Base-by-base conservation (phyloP, 306 rosid genomes). In the Oemleria cerasiformis region DNA sequence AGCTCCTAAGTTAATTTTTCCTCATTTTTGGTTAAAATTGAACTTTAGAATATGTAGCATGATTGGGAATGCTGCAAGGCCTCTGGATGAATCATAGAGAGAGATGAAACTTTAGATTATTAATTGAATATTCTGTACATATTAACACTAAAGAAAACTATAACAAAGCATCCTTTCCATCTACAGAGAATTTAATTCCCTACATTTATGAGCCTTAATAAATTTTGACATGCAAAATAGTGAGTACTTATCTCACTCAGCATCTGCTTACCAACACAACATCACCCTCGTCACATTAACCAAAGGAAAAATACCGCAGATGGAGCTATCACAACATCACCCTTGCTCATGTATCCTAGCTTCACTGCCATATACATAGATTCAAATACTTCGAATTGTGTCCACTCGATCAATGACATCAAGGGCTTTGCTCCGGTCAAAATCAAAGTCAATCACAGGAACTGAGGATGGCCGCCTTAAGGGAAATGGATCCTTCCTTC, bases 401-500 rank as follows among this genome's bases (percentile, higher is more conserved):
- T 92, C 98, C 80, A 92, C 90, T 73, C 96, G 78, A 82, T 92
- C 98, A 15, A 92, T 86, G 84, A 88, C 81, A 23, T 86, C 96
- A 84, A 94, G 70, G 17, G 95, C 97, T 79, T 89, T 95, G 75
- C 78, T 82, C 39, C 88, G 83, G 65, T 89, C 92, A 3, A 84
- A 85, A 63, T 85, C 87, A 53, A 95, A 91, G 85, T 95, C 84
- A n/a, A 95, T 88, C 68, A 95, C 64, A 4, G 99, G 96, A 71
- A 89, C 59, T 0, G 94, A 85, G 62, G 91, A 89, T 6, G 84
- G 82, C 86, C 96, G 80, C 72, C 96, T 69, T 58, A 81, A 72
- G 43, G 83, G 83, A 78, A 89, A 84, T 48, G 85, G 82, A 60
- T 85, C 89, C 39, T 53, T 80, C 77, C 79, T 86, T 56, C 54